Evolutionary conservation across 257 asterid species (phyloP).

Genomic region (Solanum sejunctum): DNA sequence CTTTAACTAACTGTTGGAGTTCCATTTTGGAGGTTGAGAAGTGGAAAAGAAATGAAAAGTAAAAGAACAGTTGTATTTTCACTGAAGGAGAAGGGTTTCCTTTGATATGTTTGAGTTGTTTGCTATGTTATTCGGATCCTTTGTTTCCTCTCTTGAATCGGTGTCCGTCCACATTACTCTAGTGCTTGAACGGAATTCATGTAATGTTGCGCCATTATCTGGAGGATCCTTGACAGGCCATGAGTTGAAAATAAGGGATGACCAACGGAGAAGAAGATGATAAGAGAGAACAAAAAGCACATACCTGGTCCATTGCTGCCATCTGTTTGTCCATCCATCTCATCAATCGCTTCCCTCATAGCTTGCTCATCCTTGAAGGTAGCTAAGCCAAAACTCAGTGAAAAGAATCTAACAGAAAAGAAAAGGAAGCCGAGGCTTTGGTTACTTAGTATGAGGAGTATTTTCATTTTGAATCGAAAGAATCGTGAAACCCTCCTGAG

Average conservation of each 20-base stretch:
- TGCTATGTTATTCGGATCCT: not conserved
- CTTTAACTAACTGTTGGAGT: not conserved
- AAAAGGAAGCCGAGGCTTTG: not conserved
- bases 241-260: not conserved
- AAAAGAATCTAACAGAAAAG: not conserved
- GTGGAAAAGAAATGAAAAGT: not conserved
- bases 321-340: not conserved
- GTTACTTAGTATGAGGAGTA: not conserved
- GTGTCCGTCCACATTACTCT: not conserved
- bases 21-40: not conserved
- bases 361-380: not conserved
- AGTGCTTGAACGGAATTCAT: not conserved
- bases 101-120: not conserved
- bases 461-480: not conserved
- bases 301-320: not conserved
- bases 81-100: not conserved
- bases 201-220: not conserved
- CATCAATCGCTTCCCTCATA: not conserved
- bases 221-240: not conserved
- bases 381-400: not conserved
- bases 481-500: not conserved
- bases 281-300: not conserved
- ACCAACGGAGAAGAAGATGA: not conserved
- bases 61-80: not conserved
- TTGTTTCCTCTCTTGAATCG: not conserved